These are phyloP conservation scores for Aureobasidium musti DNA, from an alignment of 2,329 filamentous ascomycete species.

Conservation along the genomic window DNA sequence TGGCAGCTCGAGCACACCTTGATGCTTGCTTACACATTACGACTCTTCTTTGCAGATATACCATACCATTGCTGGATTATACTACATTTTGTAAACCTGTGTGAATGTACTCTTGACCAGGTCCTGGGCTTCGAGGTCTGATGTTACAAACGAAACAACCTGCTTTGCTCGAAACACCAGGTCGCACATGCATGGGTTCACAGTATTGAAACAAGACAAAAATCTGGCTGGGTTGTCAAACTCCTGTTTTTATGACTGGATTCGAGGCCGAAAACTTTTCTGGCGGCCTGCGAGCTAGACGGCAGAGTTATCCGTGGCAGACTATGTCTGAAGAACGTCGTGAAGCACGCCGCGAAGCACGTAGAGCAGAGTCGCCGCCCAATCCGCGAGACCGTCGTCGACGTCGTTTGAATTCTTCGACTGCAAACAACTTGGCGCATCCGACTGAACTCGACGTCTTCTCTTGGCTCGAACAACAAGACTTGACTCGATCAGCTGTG, in stretches of 20 bases:
- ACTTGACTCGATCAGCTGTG: not conserved
- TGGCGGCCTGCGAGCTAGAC: not conserved
- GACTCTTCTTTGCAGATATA: not conserved
- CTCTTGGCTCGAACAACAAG: slow-evolving; percentile 23
- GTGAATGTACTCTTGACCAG: not conserved
- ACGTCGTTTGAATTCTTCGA: slow-evolving; percentile 17
- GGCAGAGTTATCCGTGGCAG: not conserved
- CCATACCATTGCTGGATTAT: not conserved
- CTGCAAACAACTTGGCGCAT: not conserved
- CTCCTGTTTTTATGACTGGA: not conserved
- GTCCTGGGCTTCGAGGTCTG: not conserved
- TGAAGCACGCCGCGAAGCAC: slow-evolving; percentile 16
- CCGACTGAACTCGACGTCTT: slow-evolving; percentile 1
- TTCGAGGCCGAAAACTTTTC: not conserved
- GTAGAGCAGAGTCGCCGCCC: slow-evolving; percentile 21
- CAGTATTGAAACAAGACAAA: not conserved
- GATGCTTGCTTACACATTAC: not conserved
- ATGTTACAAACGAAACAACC: slow-evolving; percentile 9
- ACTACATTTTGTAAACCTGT: not conserved
- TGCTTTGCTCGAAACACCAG: slow-evolving; percentile 6
- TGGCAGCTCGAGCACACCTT: slow-evolving; percentile 13
- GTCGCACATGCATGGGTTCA: slow-evolving; percentile 8
- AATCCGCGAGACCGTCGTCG: slow-evolving; percentile 13
- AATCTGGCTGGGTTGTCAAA: not conserved
- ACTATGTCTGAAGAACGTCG: slow-evolving; percentile 16